Percentiles rank a stretch among this genome's conserved stretches.
Evolutionary conservation across 106 monocot species (phyloP).

Genomic region (Apostasia shenzhenica): DNA sequence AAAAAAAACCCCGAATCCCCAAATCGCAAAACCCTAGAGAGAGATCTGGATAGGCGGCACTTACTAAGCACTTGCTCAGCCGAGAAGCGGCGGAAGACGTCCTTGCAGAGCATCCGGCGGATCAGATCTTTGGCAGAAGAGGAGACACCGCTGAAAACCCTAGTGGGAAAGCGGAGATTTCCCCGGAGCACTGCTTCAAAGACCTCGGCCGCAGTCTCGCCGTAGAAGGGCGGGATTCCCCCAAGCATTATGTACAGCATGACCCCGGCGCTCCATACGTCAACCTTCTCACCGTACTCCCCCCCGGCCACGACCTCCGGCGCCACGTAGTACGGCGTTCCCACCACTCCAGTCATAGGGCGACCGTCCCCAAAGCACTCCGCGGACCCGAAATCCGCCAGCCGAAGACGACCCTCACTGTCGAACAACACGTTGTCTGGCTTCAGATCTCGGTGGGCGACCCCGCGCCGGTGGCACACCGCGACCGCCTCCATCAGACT

Average conservation of each 20-base stretch:
- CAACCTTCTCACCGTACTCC: slow-evolving; percentile 76
- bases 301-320: slow-evolving; percentile 64
- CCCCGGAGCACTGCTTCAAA: slow-evolving; percentile 68
- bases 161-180: slow-evolving; percentile 68
- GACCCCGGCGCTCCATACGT: slow-evolving; percentile 90
- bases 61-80: slow-evolving; percentile 87
- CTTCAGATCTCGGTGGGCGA: slow-evolving; percentile 79
- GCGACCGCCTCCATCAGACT: slow-evolving; percentile 40
- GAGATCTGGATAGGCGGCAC: not conserved
- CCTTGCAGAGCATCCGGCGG: slow-evolving; percentile 73
- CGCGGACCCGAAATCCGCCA: slow-evolving; percentile 79
- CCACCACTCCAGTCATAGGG: slow-evolving; percentile 52
- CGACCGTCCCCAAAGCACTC: slow-evolving; percentile 36
- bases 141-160: slow-evolving; percentile 41
- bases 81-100: slow-evolving; percentile 42
- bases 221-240: slow-evolving; percentile 62
- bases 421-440: slow-evolving; percentile 79
- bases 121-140: slow-evolving; percentile 74
- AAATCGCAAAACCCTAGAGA: not conserved
- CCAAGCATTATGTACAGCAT: slow-evolving; percentile 62
- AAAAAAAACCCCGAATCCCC: not conserved
- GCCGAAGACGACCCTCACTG: slow-evolving; percentile 17
- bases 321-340: slow-evolving; percentile 85
- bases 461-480: slow-evolving; percentile 41
- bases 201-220: slow-evolving; percentile 55